phyloP scores from a whole-genome alignment of 257 asterid species.

The Nicotiana obtusifolia region DNA sequence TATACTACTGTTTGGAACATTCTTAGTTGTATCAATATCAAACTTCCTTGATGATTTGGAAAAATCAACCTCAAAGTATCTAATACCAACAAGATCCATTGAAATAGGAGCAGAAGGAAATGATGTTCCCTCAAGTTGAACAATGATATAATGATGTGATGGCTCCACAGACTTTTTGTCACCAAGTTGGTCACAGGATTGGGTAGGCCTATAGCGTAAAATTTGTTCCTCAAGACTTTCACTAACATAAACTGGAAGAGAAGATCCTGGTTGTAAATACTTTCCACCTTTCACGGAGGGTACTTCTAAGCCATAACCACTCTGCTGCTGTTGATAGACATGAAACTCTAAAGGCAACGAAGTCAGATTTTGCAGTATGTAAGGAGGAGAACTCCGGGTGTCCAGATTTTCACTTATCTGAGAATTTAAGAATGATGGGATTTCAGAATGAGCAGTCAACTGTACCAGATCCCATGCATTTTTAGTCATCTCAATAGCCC shows the following conservation, averaged over 20 bases:
- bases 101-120: constrained; percentile 76
- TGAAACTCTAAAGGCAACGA: constrained; percentile 65
- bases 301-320: constrained; percentile 46
- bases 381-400: constrained; percentile 70
- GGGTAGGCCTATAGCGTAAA: constrained; percentile 51
- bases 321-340: constrained; percentile 50
- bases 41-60: constrained; percentile 55
- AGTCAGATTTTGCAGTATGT: constrained; percentile 81
- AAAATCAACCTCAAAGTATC: constrained; percentile 86
- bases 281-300: constrained; percentile 46
- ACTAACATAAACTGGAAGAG: constrained; percentile 61
- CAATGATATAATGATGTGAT: constrained; percentile 63
- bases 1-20: constrained; percentile 31
- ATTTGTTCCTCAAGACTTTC: constrained; percentile 70
- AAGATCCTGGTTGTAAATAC: constrained; percentile 67
- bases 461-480: constrained; percentile 48
- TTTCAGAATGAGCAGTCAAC: constrained; percentile 30
- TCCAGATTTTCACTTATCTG: constrained; percentile 43
- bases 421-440: constrained; percentile 33
- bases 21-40: constrained; percentile 32
- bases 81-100: constrained; percentile 93
- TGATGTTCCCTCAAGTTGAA: constrained; percentile 87
- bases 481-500: constrained; percentile 58
- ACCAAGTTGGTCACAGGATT: constrained; percentile 56
- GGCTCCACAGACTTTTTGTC: constrained; percentile 62